Evolutionary conservation across 305 asterid species (phyloP), one percentile per base, ranked within the genome.

Genomic region (Fraxinus angustifolia): DNA sequence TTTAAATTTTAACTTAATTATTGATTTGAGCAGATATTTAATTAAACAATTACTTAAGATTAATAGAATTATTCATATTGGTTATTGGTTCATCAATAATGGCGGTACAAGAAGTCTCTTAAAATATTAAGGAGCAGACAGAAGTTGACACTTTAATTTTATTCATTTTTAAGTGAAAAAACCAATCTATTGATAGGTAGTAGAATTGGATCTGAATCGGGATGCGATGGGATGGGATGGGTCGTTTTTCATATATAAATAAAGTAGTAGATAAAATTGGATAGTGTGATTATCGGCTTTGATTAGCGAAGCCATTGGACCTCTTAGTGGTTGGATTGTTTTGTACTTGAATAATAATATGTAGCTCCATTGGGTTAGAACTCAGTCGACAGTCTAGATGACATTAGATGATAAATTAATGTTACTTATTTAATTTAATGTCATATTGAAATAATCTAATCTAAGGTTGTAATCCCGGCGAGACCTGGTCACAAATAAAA

Each of bases 31-130:
- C 23, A 4, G 72, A 65, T 65, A 23, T 65, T 65, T 26, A 11
- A 62, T 23, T 23, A 62, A 62, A 62, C 72, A 62, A 60, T 60
- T 21, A 60, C 6, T 8, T 21, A 17, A 60, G n/a, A 62, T 84
- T 68, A 81, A 82, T 78, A 23, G 50, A n/a, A 78, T 67, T 26
- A 34, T 78, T 71, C 38, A 62, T 35, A 68, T 79, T 38, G 19
- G 16, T 82, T 35, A 73, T 79, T 38, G 19, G 10, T 82, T 76
- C 35, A 12, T 67, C 73, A 65, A 65, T 73, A 74, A 81, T 74
- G 81, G 19, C 78, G 53, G 60, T 77, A 68, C 62, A 36, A 53
- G 26, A 36, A 53, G 26, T 81, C 86, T 56, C 42, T 67, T 75
- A 58, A 72, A 82, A 58, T 68, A 67, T 67, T 0, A 45, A 1